Evolutionary conservation across 495 filamentous ascomycete genomes (phyloP).

Genomic region (Podospora pseudopauciseta): DNA sequence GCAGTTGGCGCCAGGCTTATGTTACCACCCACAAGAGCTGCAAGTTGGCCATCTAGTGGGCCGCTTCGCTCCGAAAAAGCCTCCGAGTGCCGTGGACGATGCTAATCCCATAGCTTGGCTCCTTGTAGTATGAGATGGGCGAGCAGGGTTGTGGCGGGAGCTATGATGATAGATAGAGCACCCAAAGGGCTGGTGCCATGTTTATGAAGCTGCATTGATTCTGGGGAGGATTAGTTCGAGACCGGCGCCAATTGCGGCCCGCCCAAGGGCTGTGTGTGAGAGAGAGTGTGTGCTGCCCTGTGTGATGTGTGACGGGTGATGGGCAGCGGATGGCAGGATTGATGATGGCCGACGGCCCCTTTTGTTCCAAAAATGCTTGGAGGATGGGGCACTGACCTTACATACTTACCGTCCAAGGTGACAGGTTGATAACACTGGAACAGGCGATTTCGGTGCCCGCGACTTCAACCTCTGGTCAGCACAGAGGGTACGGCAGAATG

Average conservation of each 20-base stretch:
- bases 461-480: not conserved
- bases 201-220: too few relatives aligned
- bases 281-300: not conserved
- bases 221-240: too few relatives aligned
- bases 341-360: not conserved
- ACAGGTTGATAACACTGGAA: not conserved
- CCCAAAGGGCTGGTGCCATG: too few relatives aligned
- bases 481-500: not conserved
- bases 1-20: not conserved
- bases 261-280: not conserved
- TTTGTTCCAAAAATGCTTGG: constrained; percentile 16
- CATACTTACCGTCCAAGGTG: not conserved
- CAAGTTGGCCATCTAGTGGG: not conserved
- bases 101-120: not conserved
- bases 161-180: too few relatives aligned
- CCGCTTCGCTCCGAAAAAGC: too few relatives aligned
- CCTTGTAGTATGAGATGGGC: too few relatives aligned
- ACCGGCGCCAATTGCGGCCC: too few relatives aligned
- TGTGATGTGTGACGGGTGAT: not conserved
- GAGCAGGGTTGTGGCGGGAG: too few relatives aligned
- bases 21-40: not conserved
- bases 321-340: not conserved
- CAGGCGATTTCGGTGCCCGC: constrained; percentile 7
- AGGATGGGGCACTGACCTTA: constrained; percentile 3
- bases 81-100: not conserved